Conservation (phyloP, 371 early-diverging fungal genomes). For the Conidiobolus incongruus region DNA sequence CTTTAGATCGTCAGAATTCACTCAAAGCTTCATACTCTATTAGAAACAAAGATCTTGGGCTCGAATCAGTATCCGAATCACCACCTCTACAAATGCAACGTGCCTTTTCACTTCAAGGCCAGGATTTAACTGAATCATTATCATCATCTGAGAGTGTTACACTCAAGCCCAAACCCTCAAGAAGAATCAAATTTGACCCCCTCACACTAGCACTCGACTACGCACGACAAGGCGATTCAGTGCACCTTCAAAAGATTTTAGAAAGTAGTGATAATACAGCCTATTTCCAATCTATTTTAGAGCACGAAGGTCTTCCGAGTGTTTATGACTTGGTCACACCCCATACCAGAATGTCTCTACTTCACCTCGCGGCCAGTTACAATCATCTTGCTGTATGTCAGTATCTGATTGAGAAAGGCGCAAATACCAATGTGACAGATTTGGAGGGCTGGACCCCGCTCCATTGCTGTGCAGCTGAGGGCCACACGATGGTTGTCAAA, state of each 20-base stretch:
- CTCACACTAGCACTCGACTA: slow-evolving; percentile 11
- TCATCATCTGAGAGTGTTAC: too few relatives aligned
- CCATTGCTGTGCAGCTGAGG: slow-evolving; percentile 39
- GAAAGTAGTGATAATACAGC: slow-evolving; percentile 7
- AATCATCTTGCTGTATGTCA: slow-evolving; percentile 20
- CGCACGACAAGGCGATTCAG: slow-evolving; percentile 12
- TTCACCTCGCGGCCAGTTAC: slow-evolving; percentile 29
- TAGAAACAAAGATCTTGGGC: too few relatives aligned
- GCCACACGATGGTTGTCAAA: slow-evolving; percentile 19
- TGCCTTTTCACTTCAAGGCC: too few relatives aligned
- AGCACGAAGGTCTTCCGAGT: background rate
- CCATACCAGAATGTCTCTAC: slow-evolving; percentile 17
- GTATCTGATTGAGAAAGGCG: slow-evolving; percentile 15
- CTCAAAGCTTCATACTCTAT: too few relatives aligned
- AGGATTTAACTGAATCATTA: too few relatives aligned
- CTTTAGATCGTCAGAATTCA: too few relatives aligned
- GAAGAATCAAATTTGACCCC: slow-evolving; percentile 14
- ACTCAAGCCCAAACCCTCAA: too few relatives aligned
- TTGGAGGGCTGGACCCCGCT: slow-evolving; percentile 37
- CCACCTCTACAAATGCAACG: too few relatives aligned
- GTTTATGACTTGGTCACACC: slow-evolving; percentile 11
- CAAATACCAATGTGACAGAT: slow-evolving; percentile 21
- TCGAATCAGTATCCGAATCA: too few relatives aligned
- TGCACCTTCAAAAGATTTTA: slow-evolving; percentile 6
- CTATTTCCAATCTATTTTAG: background rate